phyloP scores from a whole-genome alignment of 768 basidiomycete species.

The Tulasnella sp. region DNA sequence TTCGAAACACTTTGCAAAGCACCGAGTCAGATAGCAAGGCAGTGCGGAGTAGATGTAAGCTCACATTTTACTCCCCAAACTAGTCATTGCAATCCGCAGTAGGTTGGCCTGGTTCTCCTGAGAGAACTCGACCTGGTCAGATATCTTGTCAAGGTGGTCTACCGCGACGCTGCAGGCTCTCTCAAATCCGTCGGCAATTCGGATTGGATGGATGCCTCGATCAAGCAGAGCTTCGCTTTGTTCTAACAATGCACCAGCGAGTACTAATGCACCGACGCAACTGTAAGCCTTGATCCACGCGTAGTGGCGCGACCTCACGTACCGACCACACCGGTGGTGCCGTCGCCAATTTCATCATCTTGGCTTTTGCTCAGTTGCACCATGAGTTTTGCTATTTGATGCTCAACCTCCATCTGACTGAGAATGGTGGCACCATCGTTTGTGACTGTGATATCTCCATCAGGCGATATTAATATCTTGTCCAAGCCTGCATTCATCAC shows the following conservation, averaged over 20 bases:
- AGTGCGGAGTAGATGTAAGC: constrained; percentile 32
- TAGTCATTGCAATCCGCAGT: constrained; percentile 91
- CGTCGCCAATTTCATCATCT: constrained; percentile 99
- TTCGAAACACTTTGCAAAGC: constrained; percentile 75
- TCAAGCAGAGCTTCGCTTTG: constrained; percentile 95
- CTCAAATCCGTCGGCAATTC: constrained; percentile 98
- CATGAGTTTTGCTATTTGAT: constrained; percentile 96
- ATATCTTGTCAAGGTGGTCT: constrained; percentile 82
- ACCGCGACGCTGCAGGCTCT: constrained; percentile 88
- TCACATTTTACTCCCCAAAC: constrained; percentile 96
- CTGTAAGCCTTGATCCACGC: not conserved
- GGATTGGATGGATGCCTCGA: constrained; percentile 97
- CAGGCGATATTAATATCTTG: constrained; percentile 91
- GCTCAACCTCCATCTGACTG: constrained; percentile 98
- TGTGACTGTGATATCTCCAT: constrained; percentile 98
- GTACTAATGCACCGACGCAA: constrained; percentile 44
- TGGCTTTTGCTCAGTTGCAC: constrained; percentile 96
- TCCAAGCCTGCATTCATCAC: constrained; percentile 63
- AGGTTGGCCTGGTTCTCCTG: constrained; percentile 78
- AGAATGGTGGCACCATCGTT: constrained; percentile 99
- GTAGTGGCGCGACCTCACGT: constrained; percentile 37
- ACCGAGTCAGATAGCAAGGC: not conserved
- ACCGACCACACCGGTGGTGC: constrained; percentile 99
- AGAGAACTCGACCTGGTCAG: constrained; percentile 84
- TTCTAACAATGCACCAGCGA: constrained; percentile 95